A percentile compares a stretch with the other conserved stretches of the same genome.
phyloP scores from a whole-genome alignment of 768 basidiomycete genomes.

The Boletus tomentosulus region DNA sequence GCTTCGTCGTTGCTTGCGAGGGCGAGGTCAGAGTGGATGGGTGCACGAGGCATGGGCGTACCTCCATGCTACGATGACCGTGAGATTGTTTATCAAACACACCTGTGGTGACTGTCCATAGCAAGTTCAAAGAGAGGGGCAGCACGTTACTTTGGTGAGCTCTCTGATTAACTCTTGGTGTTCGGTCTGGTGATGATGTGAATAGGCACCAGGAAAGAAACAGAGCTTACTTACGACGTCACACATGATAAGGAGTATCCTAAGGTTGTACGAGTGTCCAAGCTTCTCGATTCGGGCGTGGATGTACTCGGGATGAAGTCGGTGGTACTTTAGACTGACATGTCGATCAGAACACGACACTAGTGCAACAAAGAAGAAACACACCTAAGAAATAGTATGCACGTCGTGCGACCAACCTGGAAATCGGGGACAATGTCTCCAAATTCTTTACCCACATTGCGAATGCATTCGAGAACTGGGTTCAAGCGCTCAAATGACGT shows the following conservation, averaged over 20 bases:
- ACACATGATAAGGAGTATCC: slow-evolving; percentile 84
- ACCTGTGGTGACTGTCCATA: slow-evolving; percentile 38
- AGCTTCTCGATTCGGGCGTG: slow-evolving; percentile 87
- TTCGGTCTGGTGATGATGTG: slow-evolving; percentile 56
- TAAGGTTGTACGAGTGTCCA: slow-evolving; percentile 72
- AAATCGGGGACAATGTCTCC: slow-evolving; percentile 93
- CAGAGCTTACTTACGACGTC: slow-evolving; percentile 71
- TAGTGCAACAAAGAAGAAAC: background rate
- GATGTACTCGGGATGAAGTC: slow-evolving; percentile 96
- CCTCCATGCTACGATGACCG: slow-evolving; percentile 91
- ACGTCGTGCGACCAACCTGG: slow-evolving; percentile 92
- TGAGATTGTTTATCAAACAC: slow-evolving; percentile 90
- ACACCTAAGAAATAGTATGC: slow-evolving; percentile 88
- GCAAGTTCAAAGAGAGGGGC: slow-evolving; percentile 2
- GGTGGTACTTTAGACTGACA: slow-evolving; percentile 83
- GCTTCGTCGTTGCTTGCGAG: slow-evolving; percentile 77
- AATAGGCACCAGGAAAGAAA: background rate
- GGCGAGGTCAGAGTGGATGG: background rate
- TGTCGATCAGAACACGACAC: background rate
- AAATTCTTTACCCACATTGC: slow-evolving; percentile 90
- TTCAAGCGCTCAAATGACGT: slow-evolving; percentile 63
- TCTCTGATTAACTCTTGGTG: slow-evolving; percentile 91
- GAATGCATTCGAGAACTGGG: slow-evolving; percentile 80
- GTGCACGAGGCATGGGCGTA: slow-evolving; percentile 33
- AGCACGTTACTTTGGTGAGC: slow-evolving; percentile 67